phyloP scores from a whole-genome alignment of 805 yeast species.

The Kodamaea neixiangensis region DNA sequence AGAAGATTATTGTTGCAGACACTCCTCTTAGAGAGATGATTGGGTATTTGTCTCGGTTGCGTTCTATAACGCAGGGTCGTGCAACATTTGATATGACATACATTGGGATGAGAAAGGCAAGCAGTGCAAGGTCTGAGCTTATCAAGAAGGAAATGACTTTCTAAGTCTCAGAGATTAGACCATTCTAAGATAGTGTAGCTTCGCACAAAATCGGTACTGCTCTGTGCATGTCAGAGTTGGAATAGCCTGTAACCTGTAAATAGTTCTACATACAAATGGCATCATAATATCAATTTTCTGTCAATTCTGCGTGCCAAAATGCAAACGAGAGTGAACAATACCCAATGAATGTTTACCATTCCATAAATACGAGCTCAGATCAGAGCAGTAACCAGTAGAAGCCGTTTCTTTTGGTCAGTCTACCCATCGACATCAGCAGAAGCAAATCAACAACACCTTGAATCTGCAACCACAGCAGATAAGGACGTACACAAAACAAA shows the following conservation, averaged over 20 bases:
- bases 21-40: conserved; percentile 90
- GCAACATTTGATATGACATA: conserved; percentile 82
- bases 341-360: not conserved
- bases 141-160: conserved; percentile 17
- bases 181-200: too few relatives aligned
- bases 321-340: too few relatives aligned
- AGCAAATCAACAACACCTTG: not conserved
- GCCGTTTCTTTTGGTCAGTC: not conserved
- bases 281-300: not conserved
- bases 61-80: conserved; percentile 88
- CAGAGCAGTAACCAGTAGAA: not conserved
- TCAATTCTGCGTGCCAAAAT: not conserved
- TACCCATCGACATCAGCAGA: not conserved
- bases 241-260: too few relatives aligned
- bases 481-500: not conserved
- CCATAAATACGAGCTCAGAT: too few relatives aligned
- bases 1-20: conserved; percentile 67
- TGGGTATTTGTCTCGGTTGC: conserved; percentile 74
- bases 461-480: not conserved
- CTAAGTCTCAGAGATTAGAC: too few relatives aligned
- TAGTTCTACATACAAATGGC: too few relatives aligned
- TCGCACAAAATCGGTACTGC: too few relatives aligned
- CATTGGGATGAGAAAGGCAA: conserved; percentile 68
- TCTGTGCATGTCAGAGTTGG: too few relatives aligned
- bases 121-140: conserved; percentile 47